Evolutionary conservation across 2,329 filamentous ascomycete species (phyloP).

Genomic region (Sporothrix luriei): DNA sequence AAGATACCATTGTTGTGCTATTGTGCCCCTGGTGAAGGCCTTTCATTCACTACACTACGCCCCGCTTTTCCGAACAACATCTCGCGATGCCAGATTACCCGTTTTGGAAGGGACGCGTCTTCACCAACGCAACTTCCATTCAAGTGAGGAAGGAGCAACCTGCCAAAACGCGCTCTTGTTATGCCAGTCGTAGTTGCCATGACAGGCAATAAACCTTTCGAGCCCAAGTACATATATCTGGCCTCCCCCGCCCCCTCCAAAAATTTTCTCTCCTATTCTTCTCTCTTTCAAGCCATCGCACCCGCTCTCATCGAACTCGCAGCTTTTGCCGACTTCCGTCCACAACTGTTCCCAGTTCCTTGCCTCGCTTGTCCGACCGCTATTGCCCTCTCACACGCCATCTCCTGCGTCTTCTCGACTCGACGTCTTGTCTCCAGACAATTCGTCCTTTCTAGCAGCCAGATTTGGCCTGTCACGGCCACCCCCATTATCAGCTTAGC

Average conservation of each 20-base stretch:
- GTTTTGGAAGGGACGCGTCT: constrained; percentile 24
- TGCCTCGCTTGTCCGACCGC: neutral
- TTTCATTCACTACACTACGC: constrained; percentile 1
- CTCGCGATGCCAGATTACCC: constrained; percentile 17
- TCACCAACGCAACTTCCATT: constrained; percentile 2
- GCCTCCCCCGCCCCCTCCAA: neutral
- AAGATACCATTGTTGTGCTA: constrained; percentile 4
- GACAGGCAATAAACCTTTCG: neutral
- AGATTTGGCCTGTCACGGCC: constrained; percentile 16
- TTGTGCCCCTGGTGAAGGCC: neutral
- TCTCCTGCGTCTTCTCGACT: neutral
- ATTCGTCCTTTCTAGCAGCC: neutral
- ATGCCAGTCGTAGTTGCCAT: constrained; percentile 3
- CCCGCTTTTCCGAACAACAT: constrained; percentile 20
- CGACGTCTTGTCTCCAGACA: constrained; percentile 6
- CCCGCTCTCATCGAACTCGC: neutral
- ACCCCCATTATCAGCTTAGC: neutral
- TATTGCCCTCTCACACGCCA: constrained; percentile 14
- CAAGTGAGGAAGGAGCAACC: constrained; percentile 22
- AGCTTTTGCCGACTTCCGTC: neutral
- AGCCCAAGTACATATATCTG: neutral
- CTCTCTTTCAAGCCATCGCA: constrained; percentile 4
- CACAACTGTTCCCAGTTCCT: neutral
- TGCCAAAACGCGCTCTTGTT: constrained; percentile 16
- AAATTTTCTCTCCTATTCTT: neutral